Conservation (phyloP, 495 filamentous ascomycete genomes). For the Trichodelitschia bisporula region DNA sequence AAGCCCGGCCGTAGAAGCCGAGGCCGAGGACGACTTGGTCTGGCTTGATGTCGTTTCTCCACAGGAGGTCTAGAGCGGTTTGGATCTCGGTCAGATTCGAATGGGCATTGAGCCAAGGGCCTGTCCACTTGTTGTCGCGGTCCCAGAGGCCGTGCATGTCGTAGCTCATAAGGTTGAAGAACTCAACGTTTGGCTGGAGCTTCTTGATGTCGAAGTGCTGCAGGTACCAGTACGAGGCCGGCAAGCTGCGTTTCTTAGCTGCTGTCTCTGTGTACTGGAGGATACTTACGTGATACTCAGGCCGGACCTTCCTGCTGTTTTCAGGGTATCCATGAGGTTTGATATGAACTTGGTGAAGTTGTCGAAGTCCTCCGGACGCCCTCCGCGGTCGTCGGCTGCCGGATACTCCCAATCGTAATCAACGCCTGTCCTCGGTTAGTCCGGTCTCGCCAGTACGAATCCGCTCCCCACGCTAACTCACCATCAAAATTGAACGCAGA, state of each 20-base stretch:
- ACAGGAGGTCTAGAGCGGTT: constrained; percentile 21
- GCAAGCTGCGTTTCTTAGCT: neutral
- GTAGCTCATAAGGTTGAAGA: constrained; percentile 6
- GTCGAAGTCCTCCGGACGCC: constrained; percentile 14
- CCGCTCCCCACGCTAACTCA: too few relatives aligned
- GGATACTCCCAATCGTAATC: constrained; percentile 25
- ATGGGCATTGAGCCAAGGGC: constrained; percentile 18
- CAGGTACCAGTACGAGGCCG: constrained; percentile 3
- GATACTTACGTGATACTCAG: constrained; percentile 1
- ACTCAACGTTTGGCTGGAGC: constrained; percentile 2
- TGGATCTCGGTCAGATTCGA: constrained; percentile 35
- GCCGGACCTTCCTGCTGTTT: too few relatives aligned
- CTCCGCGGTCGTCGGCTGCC: constrained; percentile 21
- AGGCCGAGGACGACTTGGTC: constrained; percentile 22
- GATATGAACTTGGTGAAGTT: constrained; percentile 21
- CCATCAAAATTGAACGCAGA: constrained; percentile 24
- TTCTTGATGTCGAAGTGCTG: constrained; percentile 2
- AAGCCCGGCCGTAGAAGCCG: constrained; percentile 28
- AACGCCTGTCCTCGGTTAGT: too few relatives aligned
- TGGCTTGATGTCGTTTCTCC: constrained; percentile 22
- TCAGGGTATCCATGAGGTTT: constrained; percentile 10
- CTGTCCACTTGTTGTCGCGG: constrained; percentile 7
- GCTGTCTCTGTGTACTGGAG: too few relatives aligned
- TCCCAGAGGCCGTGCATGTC: constrained; percentile 5
- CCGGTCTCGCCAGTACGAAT: constrained; percentile 23